These are phyloP conservation scores for Biscutella auriculata DNA, from an alignment of 441 rosid species.

Conservation along the genomic window DNA sequence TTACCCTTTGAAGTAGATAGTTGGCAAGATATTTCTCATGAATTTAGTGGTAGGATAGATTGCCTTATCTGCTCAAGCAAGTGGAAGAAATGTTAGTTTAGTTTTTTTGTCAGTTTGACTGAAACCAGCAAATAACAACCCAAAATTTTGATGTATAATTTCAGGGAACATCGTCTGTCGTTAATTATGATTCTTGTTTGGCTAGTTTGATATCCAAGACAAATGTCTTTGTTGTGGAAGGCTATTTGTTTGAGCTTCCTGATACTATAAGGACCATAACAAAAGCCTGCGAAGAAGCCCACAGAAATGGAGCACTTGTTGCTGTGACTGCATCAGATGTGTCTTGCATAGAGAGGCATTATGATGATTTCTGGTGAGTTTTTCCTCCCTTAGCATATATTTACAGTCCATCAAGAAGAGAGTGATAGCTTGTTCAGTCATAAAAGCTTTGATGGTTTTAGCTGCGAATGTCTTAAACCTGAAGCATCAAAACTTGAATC, in stretches of 20 bases:
- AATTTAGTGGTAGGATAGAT: not conserved
- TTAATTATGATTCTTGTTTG: slow-evolving; percentile 59
- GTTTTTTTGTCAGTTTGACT: not conserved
- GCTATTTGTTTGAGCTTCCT: slow-evolving; percentile 87
- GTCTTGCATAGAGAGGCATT: slow-evolving; percentile 81
- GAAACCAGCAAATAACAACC: not conserved
- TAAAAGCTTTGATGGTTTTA: not conserved
- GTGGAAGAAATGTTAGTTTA: not conserved
- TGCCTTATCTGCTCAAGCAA: not conserved
- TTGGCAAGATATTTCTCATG: not conserved
- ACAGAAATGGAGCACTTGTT: slow-evolving; percentile 60
- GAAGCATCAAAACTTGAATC: not conserved
- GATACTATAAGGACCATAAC: slow-evolving; percentile 73
- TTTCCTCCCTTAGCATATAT: not conserved
- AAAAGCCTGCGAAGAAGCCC: slow-evolving; percentile 85
- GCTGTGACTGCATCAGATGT: slow-evolving; percentile 92
- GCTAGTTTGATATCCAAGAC: slow-evolving; percentile 67
- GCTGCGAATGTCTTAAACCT: not conserved
- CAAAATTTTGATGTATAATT: slow-evolving; percentile 13
- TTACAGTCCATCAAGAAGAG: not conserved
- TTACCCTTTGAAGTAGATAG: not conserved
- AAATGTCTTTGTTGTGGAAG: slow-evolving; percentile 74
- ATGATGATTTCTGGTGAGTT: slow-evolving; percentile 83
- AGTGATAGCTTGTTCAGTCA: not conserved
- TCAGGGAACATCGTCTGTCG: slow-evolving; percentile 84